Evolutionary conservation across 176 grass and related monocot genomes (phyloP).

Genomic region (Zoysia japonica): DNA sequence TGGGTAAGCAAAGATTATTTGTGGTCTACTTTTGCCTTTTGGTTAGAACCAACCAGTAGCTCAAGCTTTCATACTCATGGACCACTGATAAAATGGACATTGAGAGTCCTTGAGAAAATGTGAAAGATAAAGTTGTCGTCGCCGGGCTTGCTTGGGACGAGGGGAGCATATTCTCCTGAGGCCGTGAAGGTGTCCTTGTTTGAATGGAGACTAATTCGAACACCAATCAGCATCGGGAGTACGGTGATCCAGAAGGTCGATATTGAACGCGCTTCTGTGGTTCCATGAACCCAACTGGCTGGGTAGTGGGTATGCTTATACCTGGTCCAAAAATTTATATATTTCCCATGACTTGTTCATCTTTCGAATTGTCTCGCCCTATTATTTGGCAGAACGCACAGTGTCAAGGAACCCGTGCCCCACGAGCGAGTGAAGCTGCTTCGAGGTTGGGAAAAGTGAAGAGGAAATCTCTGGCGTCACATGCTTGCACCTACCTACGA

Average conservation of each 20-base stretch:
- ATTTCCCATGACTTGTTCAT: background rate
- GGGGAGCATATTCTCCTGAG: conserved; percentile 10
- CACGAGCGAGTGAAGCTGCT: background rate
- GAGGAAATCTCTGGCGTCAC: background rate
- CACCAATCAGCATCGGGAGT: too few relatives aligned
- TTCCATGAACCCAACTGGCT: conserved; percentile 6
- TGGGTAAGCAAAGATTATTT: background rate
- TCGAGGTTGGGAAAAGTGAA: background rate
- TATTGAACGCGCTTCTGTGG: background rate
- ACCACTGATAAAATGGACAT: too few relatives aligned
- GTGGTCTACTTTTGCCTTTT: background rate
- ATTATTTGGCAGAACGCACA: background rate
- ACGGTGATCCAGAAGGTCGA: too few relatives aligned
- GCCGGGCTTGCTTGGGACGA: background rate
- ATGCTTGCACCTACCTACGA: conserved; percentile 3
- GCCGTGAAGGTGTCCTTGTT: background rate
- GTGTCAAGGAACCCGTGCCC: background rate
- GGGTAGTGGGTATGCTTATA: background rate
- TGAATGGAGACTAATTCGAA: too few relatives aligned
- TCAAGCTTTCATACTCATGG: background rate
- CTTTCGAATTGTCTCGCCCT: background rate
- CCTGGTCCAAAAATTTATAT: conserved; percentile 9
- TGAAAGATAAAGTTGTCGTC: background rate
- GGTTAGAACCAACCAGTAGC: background rate
- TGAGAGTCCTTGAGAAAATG: too few relatives aligned